Base-by-base conservation (phyloP, 1,139 yeast genomes). In the Saccharomyces hybrid region DNA sequence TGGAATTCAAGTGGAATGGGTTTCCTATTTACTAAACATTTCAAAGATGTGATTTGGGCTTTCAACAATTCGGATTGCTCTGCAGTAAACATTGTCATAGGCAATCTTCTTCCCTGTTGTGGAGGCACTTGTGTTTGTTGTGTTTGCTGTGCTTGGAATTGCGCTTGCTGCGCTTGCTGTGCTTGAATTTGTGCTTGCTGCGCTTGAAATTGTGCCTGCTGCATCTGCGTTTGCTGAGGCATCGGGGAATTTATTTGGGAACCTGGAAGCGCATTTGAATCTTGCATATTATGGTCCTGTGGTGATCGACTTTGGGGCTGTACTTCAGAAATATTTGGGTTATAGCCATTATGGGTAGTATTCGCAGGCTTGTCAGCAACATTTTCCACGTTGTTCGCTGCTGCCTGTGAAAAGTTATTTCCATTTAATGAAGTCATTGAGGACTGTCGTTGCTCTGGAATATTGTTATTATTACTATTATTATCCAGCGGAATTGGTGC, bases 1-100 rank as follows among this genome's bases (percentile, higher is more conserved):
- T 77, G 76, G 47, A 82, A 73, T 51, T 81, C 84, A 46, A 74
- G 76, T 4, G 88, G 87, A 6, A 85, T 77, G 2, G 83, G 82
- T 51, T 81, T 78, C 51, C 78, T 77, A 57, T 81, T 83, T 50
- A 83, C 78, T 49, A 86, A 72, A 56, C 78, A 77, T 64, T 83
- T 84, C 63, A 85, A 78, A 0, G 90, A 86, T 51, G 84, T 84
- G 49, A 84, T 82, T 66, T 86, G 93, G 49, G 86, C 84, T 66
- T 83, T 85, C 52, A 85, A 73, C 46, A 84, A 70, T 57, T 82
- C 82, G 47, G 86, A 80, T 61, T 85, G 91, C 59, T 79, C 81
- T 28, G 61, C 51, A 28, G 64, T 56, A 47, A 56, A 57, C 25
- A 54, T 53, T 50, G 60, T 44, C 56, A 60, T 50, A 53, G 61